phyloP scores from a whole-genome alignment of 2,329 filamentous ascomycete genomes.

The Claviceps humidiphila region DNA sequence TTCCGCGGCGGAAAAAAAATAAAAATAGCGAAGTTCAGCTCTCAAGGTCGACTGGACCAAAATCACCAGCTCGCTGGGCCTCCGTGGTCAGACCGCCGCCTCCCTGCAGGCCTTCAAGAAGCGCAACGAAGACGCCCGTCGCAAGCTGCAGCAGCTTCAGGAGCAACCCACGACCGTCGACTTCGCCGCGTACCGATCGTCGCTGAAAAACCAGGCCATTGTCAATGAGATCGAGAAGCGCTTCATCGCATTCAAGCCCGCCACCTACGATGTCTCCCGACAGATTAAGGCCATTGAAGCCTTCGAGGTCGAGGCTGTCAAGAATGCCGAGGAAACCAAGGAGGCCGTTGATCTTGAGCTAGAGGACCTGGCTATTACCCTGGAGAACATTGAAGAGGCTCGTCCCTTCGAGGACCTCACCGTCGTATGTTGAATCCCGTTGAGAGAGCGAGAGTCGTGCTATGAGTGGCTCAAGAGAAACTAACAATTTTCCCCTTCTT shows the following conservation, averaged over 20 bases:
- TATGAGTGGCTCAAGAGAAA: background rate
- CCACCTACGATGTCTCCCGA: constrained; percentile 80
- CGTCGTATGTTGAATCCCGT: constrained; percentile 56
- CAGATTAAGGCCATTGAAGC: constrained; percentile 98
- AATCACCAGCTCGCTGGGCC: constrained; percentile 84
- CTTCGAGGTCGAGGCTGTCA: constrained; percentile 91
- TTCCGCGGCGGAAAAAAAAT: constrained; percentile 5
- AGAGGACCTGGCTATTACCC: constrained; percentile 81
- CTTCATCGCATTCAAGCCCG: constrained; percentile 82
- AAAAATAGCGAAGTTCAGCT: constrained; percentile 79
- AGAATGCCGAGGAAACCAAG: constrained; percentile 97
- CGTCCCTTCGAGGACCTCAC: constrained; percentile 94
- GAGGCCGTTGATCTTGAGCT: constrained; percentile 89
- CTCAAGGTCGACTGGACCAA: constrained; percentile 99
- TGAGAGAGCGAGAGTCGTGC: background rate
- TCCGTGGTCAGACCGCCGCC: constrained; percentile 84
- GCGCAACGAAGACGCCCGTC: constrained; percentile 97
- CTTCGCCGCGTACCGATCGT: constrained; percentile 81
- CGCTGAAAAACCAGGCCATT: constrained; percentile 92
- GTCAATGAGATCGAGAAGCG: constrained; percentile 96
- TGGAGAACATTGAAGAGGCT: constrained; percentile 94
- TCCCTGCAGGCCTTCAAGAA: constrained; percentile 97
- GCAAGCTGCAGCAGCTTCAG: constrained; percentile 73
- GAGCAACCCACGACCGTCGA: constrained; percentile 80
- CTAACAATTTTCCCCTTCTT: background rate